Conservation (phyloP, 2,329 filamentous ascomycete genomes). For the Allantophomopsis lycopodina region DNA sequence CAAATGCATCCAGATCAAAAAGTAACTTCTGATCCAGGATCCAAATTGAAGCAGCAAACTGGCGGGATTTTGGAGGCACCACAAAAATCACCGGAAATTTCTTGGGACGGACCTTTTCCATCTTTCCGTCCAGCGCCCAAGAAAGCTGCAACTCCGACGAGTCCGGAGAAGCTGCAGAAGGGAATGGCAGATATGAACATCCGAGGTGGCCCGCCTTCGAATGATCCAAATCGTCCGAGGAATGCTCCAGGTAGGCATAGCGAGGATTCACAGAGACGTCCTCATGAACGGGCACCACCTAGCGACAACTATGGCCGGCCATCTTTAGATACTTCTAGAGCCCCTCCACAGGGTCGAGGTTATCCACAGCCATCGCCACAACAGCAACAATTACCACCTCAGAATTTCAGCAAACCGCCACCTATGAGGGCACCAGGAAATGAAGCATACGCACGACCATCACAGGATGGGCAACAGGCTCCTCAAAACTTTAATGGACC, state of each 20-base stretch:
- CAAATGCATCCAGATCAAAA: too few species aligned
- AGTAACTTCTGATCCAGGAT: too few species aligned
- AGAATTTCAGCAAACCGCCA: conserved; percentile 7
- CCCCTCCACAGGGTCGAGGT: conserved; percentile 6
- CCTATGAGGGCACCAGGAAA: background rate
- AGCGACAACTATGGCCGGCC: conserved; percentile 13
- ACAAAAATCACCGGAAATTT: conserved; percentile 22
- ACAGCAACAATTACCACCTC: conserved; percentile 6
- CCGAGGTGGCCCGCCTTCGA: conserved; percentile 6
- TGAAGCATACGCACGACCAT: background rate
- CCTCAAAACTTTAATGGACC: background rate
- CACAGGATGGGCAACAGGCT: conserved; percentile 3
- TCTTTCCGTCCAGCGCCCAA: conserved; percentile 23
- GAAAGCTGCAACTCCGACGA: conserved; percentile 15
- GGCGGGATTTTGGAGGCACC: conserved; percentile 11
- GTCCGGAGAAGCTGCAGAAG: conserved; percentile 22
- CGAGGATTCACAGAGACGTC: conserved; percentile 3
- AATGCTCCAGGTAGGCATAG: conserved; percentile 11
- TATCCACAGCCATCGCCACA: conserved; percentile 7
- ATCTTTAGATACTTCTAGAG: conserved; percentile 10
- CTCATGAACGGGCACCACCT: background rate
- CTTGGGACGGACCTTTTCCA: conserved; percentile 36
- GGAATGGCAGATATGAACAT: conserved; percentile 17
- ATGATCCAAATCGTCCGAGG: conserved; percentile 4
- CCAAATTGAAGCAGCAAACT: too few species aligned